Evolutionary conservation across 495 filamentous ascomycete genomes (phyloP), one percentile per base, ranked within the genome.

Genomic region (Xylaria intraflava): DNA sequence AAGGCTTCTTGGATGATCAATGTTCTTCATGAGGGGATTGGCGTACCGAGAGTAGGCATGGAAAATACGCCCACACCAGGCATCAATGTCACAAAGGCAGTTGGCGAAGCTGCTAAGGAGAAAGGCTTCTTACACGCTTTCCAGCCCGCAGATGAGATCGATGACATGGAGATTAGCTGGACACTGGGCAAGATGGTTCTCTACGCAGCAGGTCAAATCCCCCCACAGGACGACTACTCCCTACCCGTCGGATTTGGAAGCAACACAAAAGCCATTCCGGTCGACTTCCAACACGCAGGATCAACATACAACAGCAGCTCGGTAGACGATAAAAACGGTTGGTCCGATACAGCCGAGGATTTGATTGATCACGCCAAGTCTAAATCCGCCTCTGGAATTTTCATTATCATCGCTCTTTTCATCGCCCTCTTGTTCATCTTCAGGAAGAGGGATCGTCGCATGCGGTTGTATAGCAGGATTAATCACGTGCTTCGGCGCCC

Each of bases 1-100:
- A 97, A 97, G 68, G 89, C 93, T 0, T 91, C 88, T 6, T 99
- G 94, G 93, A 75, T 99, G 31, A 95, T 96, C 62, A 97, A 94
- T 53, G 81, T 99, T 38, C 75, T 99, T 6, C 93, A 99, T 62
- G 85, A 95, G 55, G 93, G 93, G 5, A 96, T 99, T 60, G 93
- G 93, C 2, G 81, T 99, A 38, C 93, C 93, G 1, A 80, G 93
- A n/a, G 78, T 94, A 10, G 89, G 90, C 0, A 67, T 96, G 4
- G 92, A 97, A 53, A 55, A 75, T 7, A 60, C 67, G 0, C 65
- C 66, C 0, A 61, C 50, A 16, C 62, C 64, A 4, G 70, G 71
- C 23, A 73, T 85, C 58, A 96, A 96, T 60, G 77, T 81, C 10
- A 95, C 91, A 2, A 87, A 90, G 50, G 83, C 82, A 58, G 71